Conservation (phyloP, 805 yeast genomes). For the Candida dendrica region DNA sequence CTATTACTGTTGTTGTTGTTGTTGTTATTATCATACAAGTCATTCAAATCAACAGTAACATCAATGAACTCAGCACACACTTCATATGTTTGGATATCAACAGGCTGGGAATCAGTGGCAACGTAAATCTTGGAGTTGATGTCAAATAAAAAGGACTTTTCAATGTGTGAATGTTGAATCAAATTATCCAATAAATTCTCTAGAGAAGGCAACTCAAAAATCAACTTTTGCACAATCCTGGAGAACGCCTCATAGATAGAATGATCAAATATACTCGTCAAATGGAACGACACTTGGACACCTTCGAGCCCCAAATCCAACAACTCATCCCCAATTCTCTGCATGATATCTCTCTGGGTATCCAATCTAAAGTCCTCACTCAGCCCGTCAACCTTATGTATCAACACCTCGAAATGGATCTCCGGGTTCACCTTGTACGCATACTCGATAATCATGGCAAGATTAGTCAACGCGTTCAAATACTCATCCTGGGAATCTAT, state of each 20-base stretch:
- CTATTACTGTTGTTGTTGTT: no score
- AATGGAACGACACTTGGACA: conserved; percentile 82
- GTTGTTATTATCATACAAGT: conserved; percentile 41
- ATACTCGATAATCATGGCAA: conserved; percentile 81
- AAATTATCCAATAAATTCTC: conserved; percentile 85
- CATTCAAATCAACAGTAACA: conserved; percentile 83
- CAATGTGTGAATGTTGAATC: conserved; percentile 84
- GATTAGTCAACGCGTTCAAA: conserved; percentile 79
- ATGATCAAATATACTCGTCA: conserved; percentile 92
- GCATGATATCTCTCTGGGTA: conserved; percentile 95
- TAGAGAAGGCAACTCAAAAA: conserved; percentile 79
- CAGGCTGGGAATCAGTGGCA: conserved; percentile 94
- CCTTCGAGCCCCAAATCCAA: conserved; percentile 86
- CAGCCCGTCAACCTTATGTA: conserved; percentile 93
- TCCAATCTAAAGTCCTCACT: conserved; percentile 91
- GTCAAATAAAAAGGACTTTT: conserved; percentile 89
- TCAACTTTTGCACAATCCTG: conserved; percentile 83
- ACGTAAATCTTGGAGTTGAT: conserved; percentile 88
- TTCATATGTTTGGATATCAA: conserved; percentile 91
- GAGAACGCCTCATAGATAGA: conserved; percentile 94
- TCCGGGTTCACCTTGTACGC: conserved; percentile 80
- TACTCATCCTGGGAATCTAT: conserved; percentile 96
- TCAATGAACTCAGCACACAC: conserved; percentile 97
- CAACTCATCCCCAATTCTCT: conserved; percentile 88
- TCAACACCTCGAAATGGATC: conserved; percentile 84